Evolutionary conservation across 495 filamentous ascomycete genomes (phyloP).

Genomic region (Penicillium soppii): DNA sequence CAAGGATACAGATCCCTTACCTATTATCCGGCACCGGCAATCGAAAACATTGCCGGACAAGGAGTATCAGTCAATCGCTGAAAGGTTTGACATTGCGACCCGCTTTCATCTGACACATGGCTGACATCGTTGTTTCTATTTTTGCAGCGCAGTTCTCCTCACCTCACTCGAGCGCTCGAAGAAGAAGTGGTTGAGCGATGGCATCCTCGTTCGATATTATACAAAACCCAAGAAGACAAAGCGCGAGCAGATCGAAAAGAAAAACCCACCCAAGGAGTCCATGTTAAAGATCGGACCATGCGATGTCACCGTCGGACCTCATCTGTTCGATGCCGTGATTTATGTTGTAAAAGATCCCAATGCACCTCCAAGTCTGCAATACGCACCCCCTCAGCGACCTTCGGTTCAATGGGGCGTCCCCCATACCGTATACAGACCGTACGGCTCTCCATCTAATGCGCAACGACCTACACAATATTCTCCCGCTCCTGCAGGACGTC

Average conservation of each 20-base stretch:
- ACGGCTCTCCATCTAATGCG: slow-evolving; percentile 44
- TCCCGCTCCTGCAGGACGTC: slow-evolving; percentile 26
- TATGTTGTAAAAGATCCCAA: slow-evolving; percentile 77
- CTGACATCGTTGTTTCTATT: slow-evolving; percentile 9
- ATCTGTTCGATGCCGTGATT: slow-evolving; percentile 83
- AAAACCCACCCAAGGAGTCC: slow-evolving; percentile 81
- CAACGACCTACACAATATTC: slow-evolving; percentile 34
- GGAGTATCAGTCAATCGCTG: slow-evolving; percentile 79
- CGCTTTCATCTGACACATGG: slow-evolving; percentile 3
- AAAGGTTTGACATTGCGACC: slow-evolving; percentile 58
- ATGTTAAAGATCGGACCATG: slow-evolving; percentile 83
- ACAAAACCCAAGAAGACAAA: slow-evolving; percentile 84
- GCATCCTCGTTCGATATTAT: slow-evolving; percentile 92
- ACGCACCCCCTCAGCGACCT: slow-evolving; percentile 52
- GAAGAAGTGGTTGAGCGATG: slow-evolving; percentile 83
- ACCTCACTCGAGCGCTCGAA: slow-evolving; percentile 83
- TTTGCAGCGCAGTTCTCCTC: slow-evolving; percentile 72
- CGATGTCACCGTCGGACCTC: slow-evolving; percentile 83
- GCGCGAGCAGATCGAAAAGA: slow-evolving; percentile 63
- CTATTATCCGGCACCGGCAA: slow-evolving; percentile 70
- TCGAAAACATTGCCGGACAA: slow-evolving; percentile 57
- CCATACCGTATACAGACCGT: slow-evolving; percentile 50
- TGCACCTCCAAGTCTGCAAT: slow-evolving; percentile 48
- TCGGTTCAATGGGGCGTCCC: slow-evolving; percentile 72
- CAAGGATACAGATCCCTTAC: slow-evolving; percentile 67